Base-by-base conservation (phyloP, 2,329 filamentous ascomycete genomes). In the Mycosphaerelloides madeirae region DNA sequence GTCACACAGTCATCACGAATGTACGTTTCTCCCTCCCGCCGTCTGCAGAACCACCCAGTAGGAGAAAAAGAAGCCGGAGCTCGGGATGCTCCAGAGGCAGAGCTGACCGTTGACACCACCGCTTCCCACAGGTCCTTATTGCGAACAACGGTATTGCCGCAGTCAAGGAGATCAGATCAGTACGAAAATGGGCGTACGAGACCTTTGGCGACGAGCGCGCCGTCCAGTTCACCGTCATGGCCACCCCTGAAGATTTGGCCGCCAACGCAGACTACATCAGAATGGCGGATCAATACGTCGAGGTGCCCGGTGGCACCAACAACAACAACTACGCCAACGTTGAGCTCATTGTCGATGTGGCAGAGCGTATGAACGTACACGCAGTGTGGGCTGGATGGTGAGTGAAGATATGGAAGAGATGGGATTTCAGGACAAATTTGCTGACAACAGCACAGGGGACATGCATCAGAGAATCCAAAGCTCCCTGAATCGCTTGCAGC, bases 271-370 rank as follows among this genome's bases (percentile, higher is more conserved):
- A 98, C 72, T 98, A 98, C 74, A 98, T 98, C 68, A 83, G 93
- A 67, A 97, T 98, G 93, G 93, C 93, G 28, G 93, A 98, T 72
- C 88, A 96, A 78, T 98, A 98, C 69, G 93, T 98, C 60, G 93
- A 98, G 74, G 91, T 98, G 50, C 93, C 93, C 28, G 93, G 93
- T 64, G 93, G 93, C 65, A 98, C 93, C 52, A 98, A 98, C 76
- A 98, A 98, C 79, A 95, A 98, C 83, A 98, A 98, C 73, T 98
- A 98, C 72, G 93, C 93, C 73, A 98, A 98, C 68, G 93, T 98
- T 49, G 93, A 98, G 75, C 78, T 98, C 66, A 98, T 98, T 69
- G 93, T 98, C 56, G 93, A 98, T 74, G 83, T 98, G 66, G 93
- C 93, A 19, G 93, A 98, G 78, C 88, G 93, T 52, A 97, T 96